A percentile compares a stretch with the other conserved stretches of the same genome.
These are phyloP conservation scores for Sphagnum fallax DNA, from an alignment of 228 moss, liverwort and hornwort species.

Conservation along the genomic window DNA sequence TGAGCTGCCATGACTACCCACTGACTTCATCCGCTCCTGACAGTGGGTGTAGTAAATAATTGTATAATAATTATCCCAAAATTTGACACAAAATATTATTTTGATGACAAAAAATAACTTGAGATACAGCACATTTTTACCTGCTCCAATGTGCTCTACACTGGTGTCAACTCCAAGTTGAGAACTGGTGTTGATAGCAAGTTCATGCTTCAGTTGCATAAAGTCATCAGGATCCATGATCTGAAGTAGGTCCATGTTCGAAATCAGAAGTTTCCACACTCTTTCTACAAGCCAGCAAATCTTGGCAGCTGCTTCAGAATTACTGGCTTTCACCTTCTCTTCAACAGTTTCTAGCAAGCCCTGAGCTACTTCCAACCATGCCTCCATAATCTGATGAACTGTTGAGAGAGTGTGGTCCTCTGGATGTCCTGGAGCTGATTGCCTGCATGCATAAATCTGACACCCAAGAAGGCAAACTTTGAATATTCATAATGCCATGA, in stretches of 20 bases:
- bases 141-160: conserved; percentile 46
- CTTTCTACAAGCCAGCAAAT: conserved; percentile 79
- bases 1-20: too few relatives aligned
- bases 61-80: too few relatives aligned
- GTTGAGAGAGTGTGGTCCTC: conserved; percentile 78
- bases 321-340: conserved; percentile 28
- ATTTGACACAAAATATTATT: too few relatives aligned
- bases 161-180: conserved; percentile 28
- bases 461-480: not conserved
- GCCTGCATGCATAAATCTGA: conserved; percentile 51
- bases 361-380: conserved; percentile 69
- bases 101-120: too few relatives aligned
- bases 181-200: conserved; percentile 34
- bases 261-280: conserved; percentile 71
- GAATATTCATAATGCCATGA: not conserved
- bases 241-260: conserved; percentile 66
- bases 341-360: conserved; percentile 49
- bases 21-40: too few relatives aligned
- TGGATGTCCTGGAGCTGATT: conserved; percentile 42
- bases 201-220: conserved; percentile 68
- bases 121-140: conserved; percentile 3
- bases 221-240: conserved; percentile 91
- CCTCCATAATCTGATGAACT: conserved; percentile 80
- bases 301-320: conserved; percentile 55
- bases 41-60: too few relatives aligned